Conservation (phyloP, 2,329 filamentous ascomycete species). For the Scorias spongiosa region DNA sequence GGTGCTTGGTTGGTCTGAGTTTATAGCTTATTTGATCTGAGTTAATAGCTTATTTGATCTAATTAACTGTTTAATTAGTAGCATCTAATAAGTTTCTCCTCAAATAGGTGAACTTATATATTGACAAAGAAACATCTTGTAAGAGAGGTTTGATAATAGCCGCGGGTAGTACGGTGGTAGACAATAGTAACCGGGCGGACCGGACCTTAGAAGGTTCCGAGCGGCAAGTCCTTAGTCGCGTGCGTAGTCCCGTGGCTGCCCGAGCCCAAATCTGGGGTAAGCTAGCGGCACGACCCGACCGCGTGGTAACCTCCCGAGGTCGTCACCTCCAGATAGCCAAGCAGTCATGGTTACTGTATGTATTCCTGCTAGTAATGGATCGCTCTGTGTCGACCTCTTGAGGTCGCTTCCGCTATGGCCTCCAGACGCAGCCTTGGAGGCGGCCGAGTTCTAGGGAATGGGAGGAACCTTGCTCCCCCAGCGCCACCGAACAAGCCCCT, state of each 20-base stretch:
- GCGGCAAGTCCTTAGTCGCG: not conserved
- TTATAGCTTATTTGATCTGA: too few relatives aligned
- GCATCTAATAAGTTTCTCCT: too few relatives aligned
- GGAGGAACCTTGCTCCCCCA: constrained; percentile 61
- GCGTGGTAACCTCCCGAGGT: not conserved
- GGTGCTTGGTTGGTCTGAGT: too few relatives aligned
- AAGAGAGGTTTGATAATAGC: too few relatives aligned
- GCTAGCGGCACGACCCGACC: not conserved
- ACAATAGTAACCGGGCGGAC: not conserved
- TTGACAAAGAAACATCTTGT: too few relatives aligned
- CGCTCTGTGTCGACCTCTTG: not conserved
- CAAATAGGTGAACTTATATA: too few relatives aligned
- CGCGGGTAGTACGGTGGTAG: too few relatives aligned
- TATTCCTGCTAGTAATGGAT: not conserved
- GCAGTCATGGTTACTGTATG: not conserved
- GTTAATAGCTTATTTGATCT: too few relatives aligned
- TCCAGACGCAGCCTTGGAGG: constrained; percentile 70
- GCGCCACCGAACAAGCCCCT: constrained; percentile 27
- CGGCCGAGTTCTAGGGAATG: constrained; percentile 78
- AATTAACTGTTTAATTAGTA: too few relatives aligned
- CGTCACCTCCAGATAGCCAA: not conserved
- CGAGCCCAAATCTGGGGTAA: not conserved
- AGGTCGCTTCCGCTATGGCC: constrained; percentile 44
- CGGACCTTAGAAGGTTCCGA: not conserved
- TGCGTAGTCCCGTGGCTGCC: not conserved